phyloP scores from a whole-genome alignment of 768 basidiomycete species.

The Leccinum fibrillosum region DNA sequence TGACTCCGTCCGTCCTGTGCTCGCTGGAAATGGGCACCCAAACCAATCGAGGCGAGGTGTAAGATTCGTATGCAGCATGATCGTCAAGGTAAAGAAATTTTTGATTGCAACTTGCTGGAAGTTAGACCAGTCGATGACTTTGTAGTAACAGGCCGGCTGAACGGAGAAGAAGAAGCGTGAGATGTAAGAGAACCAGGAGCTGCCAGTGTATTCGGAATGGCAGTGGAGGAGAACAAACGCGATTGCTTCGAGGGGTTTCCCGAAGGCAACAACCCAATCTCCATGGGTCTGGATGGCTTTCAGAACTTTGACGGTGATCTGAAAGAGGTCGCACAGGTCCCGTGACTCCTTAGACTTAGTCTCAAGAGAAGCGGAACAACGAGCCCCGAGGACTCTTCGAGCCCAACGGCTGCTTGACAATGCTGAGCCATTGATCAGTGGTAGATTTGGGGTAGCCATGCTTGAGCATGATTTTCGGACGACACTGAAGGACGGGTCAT shows the following conservation, averaged over 20 bases:
- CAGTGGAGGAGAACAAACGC: neutral
- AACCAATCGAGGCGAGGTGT: neutral
- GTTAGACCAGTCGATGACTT: neutral
- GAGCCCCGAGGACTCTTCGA: no score
- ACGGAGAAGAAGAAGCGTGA: neutral
- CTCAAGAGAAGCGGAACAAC: no score
- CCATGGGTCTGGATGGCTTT: no score
- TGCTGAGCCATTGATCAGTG: no score
- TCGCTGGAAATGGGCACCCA: neutral
- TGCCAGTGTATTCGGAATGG: neutral
- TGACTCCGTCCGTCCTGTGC: neutral
- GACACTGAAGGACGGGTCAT: no score
- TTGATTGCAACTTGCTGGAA: constrained; percentile 38
- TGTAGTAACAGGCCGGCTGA: neutral
- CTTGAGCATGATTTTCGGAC: no score
- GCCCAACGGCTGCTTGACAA: no score
- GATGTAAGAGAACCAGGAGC: neutral
- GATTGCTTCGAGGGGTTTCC: neutral
- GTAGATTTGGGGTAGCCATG: no score
- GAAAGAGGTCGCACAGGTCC: no score
- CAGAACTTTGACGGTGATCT: no score
- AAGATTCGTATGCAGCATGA: neutral
- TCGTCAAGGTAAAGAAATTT: neutral
- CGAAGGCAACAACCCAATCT: no score
- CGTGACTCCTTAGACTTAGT: no score